A percentile compares a stretch with the other conserved stretches of the same genome.
Conservation (phyloP, 228 moss, liverwort and hornwort genomes). For the Sphagnum fallax region DNA sequence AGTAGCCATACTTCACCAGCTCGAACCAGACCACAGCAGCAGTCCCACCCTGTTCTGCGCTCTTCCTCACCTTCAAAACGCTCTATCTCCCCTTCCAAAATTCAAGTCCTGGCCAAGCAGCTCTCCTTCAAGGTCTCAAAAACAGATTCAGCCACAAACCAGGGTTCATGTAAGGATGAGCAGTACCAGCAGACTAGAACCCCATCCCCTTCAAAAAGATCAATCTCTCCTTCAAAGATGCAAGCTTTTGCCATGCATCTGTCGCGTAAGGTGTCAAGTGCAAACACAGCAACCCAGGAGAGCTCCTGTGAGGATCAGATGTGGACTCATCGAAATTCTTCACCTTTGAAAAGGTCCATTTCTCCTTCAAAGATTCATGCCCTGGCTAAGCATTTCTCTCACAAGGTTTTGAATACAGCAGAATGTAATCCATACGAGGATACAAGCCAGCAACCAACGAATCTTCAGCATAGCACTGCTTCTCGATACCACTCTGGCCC, state of each 20-base stretch:
- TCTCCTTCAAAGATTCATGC: not conserved
- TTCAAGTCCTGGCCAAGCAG: constrained; percentile 38
- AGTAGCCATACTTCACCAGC: constrained; percentile 27
- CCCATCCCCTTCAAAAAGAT: constrained; percentile 22
- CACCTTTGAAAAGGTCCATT: not conserved
- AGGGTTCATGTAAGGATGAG: too few relatives aligned
- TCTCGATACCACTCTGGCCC: constrained; percentile 12
- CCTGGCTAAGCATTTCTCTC: constrained; percentile 1
- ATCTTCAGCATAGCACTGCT: constrained; percentile 12
- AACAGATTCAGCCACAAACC: not conserved
- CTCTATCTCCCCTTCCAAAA: constrained; percentile 52
- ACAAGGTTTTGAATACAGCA: constrained; percentile 4
- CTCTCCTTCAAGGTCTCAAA: not conserved
- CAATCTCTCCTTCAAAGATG: not conserved
- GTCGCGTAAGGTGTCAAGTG: constrained; percentile 15
- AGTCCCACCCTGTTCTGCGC: constrained; percentile 25
- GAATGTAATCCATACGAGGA: too few relatives aligned
- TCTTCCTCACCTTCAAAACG: constrained; percentile 57
- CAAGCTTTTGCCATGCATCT: constrained; percentile 34
- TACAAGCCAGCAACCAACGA: too few relatives aligned
- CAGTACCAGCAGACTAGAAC: too few relatives aligned
- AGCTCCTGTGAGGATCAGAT: constrained; percentile 3
- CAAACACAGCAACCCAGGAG: not conserved
- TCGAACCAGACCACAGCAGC: constrained; percentile 13
- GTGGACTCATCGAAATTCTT: not conserved